Evolutionary conservation across 2,329 filamentous ascomycete species (phyloP).

Genomic region (Colletotrichum falcatum): DNA sequence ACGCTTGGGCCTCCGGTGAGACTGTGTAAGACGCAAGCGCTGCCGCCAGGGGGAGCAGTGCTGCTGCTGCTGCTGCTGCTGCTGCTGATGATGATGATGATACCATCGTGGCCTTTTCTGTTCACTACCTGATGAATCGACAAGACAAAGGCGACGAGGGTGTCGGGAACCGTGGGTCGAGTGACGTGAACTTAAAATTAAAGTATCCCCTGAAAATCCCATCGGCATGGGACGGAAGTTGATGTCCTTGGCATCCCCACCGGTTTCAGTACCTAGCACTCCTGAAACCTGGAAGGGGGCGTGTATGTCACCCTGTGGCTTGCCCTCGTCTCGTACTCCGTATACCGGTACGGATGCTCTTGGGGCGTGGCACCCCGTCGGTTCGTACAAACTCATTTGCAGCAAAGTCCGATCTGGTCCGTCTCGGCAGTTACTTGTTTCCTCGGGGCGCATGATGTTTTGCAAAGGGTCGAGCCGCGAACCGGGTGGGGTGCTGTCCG

Average conservation of each 20-base stretch:
- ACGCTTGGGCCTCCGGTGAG: conserved; percentile 20
- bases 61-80: neutral
- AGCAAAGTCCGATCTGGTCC: too few species aligned
- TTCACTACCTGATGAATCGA: neutral
- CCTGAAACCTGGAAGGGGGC: conserved; percentile 33
- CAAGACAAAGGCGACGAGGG: neutral
- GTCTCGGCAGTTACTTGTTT: neutral
- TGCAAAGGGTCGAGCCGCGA: neutral
- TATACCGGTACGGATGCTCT: too few species aligned
- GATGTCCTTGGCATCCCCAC: conserved; percentile 17
- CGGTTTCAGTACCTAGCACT: conserved; percentile 34
- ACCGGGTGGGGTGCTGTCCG: neutral
- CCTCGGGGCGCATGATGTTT: neutral
- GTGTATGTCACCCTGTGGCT: neutral
- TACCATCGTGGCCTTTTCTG: conserved; percentile 1
- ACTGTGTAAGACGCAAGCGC: conserved; percentile 17
- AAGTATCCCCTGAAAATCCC: neutral
- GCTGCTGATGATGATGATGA: neutral
- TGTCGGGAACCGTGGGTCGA: neutral
- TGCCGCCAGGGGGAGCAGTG: neutral
- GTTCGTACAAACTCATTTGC: neutral
- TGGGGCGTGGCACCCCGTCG: conserved; percentile 14
- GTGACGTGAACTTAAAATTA: conserved; percentile 8
- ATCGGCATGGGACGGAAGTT: conserved; percentile 19
- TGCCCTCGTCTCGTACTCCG: conserved; percentile 31